Conservation (phyloP, 1,139 yeast genomes). For the Eremothecium coryli region DNA sequence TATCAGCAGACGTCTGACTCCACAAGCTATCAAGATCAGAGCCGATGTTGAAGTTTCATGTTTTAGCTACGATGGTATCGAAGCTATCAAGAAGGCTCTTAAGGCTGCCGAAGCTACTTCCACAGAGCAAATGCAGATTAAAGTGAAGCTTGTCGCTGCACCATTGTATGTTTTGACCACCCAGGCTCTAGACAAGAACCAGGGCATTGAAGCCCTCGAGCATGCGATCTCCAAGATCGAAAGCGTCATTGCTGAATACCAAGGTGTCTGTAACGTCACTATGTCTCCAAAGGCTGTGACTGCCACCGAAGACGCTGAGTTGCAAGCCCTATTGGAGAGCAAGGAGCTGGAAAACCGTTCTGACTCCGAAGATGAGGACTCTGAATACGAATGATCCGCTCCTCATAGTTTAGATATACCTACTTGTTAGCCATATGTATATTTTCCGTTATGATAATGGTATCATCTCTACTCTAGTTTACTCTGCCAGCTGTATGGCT, state of each 20-base stretch:
- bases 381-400: constrained; percentile 36
- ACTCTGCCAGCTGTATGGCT: no score
- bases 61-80: constrained; percentile 94
- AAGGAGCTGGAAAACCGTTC: constrained; percentile 58
- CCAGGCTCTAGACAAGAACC: constrained; percentile 83
- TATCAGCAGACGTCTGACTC: constrained; percentile 89
- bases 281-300: constrained; percentile 99
- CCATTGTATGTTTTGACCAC: constrained; percentile 92
- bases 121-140: constrained; percentile 76
- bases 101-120: constrained; percentile 77
- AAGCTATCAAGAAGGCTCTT: constrained; percentile 87
- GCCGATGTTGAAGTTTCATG: constrained; percentile 98
- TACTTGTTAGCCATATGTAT: no score
- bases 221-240: constrained; percentile 71
- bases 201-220: constrained; percentile 72
- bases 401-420: no score
- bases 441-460: no score
- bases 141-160: constrained; percentile 94
- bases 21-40: constrained; percentile 95
- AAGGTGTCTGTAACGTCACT: constrained; percentile 84
- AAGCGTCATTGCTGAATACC: constrained; percentile 58
- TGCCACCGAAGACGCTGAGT: constrained; percentile 96
- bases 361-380: constrained; percentile 50
- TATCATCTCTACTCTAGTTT: no score
- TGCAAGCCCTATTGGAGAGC: constrained; percentile 83